Conservation (phyloP, 2,329 filamentous ascomycete genomes). For the Pestalotiopsis sp. region DNA sequence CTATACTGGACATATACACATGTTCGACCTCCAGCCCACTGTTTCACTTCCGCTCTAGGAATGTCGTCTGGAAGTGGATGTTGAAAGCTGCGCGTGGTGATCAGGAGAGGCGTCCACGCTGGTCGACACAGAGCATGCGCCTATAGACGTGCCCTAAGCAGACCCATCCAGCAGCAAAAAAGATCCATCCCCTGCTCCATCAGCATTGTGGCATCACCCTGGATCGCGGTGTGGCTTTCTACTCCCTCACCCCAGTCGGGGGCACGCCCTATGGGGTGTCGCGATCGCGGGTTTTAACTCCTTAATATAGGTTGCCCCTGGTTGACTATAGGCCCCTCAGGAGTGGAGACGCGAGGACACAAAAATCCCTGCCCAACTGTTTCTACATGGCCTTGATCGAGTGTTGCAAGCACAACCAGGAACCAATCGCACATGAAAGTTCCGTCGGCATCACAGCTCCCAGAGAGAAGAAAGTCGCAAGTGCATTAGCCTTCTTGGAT, state of each 20-base stretch:
- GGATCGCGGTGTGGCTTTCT: slow-evolving; percentile 27
- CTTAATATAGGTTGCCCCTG: slow-evolving; percentile 36
- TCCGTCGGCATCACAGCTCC: slow-evolving; percentile 9
- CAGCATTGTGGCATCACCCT: slow-evolving; percentile 35
- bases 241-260: slow-evolving; percentile 31
- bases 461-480: slow-evolving; percentile 20
- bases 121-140: slow-evolving; percentile 19
- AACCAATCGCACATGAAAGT: slow-evolving; percentile 14
- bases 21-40: neutral
- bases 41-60: slow-evolving; percentile 14
- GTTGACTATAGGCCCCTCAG: slow-evolving; percentile 36
- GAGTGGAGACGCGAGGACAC: slow-evolving; percentile 33
- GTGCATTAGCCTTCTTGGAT: slow-evolving; percentile 29
- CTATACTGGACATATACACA: neutral
- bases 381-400: slow-evolving; percentile 13
- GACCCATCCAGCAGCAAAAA: slow-evolving; percentile 12
- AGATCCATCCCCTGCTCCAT: slow-evolving; percentile 24
- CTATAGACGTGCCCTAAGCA: slow-evolving; percentile 18
- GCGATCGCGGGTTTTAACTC: slow-evolving; percentile 32
- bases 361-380: slow-evolving; percentile 12
- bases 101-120: slow-evolving; percentile 18
- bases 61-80: slow-evolving; percentile 5
- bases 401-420: slow-evolving; percentile 14
- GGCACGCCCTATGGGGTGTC: slow-evolving; percentile 36
- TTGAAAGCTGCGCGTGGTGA: slow-evolving; percentile 13